These are phyloP conservation scores for Niveomyces coronatus DNA, from an alignment of 2,329 filamentous ascomycete species.

Conservation along the genomic window DNA sequence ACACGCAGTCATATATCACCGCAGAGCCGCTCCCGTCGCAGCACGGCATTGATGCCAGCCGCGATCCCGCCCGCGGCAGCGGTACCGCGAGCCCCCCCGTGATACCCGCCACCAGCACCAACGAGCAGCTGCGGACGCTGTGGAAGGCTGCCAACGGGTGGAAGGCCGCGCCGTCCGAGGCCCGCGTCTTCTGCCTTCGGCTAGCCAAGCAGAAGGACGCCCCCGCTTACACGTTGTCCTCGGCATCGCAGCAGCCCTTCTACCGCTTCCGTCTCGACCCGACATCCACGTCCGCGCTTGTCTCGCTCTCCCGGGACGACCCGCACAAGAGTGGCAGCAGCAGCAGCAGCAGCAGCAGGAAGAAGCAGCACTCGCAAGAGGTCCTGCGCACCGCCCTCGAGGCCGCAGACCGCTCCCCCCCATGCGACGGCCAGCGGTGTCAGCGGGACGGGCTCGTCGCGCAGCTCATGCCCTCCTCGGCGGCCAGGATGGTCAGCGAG, in stretches of 20 bases:
- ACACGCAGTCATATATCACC: slow-evolving; percentile 4
- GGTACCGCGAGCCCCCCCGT: slow-evolving; percentile 28
- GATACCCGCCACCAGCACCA: slow-evolving; percentile 42
- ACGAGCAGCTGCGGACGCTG: slow-evolving; percentile 51
- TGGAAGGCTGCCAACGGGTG: slow-evolving; percentile 64
- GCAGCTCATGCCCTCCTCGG: slow-evolving; percentile 55
- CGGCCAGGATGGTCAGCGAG: slow-evolving; percentile 52
- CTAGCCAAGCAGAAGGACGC: slow-evolving; percentile 47
- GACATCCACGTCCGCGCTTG: slow-evolving; percentile 51
- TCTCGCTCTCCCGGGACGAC: slow-evolving; percentile 49
- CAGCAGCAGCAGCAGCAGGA: slow-evolving; percentile 18
- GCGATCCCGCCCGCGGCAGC: neutral
- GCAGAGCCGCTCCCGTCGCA: slow-evolving; percentile 9
- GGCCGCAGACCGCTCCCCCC: slow-evolving; percentile 43
- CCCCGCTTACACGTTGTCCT: slow-evolving; percentile 57
- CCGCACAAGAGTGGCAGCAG: slow-evolving; percentile 45
- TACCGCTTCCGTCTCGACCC: slow-evolving; percentile 57
- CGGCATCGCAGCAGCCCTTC: slow-evolving; percentile 51
- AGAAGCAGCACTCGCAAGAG: slow-evolving; percentile 45
- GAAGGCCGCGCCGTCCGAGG: slow-evolving; percentile 50
- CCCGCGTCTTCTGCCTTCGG: slow-evolving; percentile 48
- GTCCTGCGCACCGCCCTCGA: slow-evolving; percentile 49
- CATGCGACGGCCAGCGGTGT: too few species aligned
- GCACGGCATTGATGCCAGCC: neutral
- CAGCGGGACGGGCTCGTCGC: slow-evolving; percentile 58